phyloP scores from a whole-genome alignment of 352 stramenopile genomes.

The Pythium insidiosum region DNA sequence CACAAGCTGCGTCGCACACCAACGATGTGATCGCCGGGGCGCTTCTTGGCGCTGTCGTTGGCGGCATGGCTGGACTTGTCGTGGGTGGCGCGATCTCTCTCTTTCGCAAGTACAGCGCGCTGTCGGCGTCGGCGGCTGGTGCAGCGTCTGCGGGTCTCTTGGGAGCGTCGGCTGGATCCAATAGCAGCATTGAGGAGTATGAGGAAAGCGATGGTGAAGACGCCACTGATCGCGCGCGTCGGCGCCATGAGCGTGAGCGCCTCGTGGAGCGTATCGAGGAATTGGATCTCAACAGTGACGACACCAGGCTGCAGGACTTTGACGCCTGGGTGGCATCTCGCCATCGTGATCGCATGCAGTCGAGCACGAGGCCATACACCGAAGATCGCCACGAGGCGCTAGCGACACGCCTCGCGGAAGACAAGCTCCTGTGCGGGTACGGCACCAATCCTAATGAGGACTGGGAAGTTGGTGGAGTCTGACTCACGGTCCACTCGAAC shows the following conservation, averaged over 20 bases:
- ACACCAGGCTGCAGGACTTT: conserved; percentile 34
- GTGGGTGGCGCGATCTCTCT: conserved; percentile 51
- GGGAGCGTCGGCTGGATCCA: background rate
- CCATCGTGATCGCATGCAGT: background rate
- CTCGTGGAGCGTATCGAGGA: conserved; percentile 32
- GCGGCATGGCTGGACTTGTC: conserved; percentile 47
- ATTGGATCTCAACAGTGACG: conserved; percentile 20
- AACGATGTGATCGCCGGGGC: conserved; percentile 55
- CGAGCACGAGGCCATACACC: conserved; percentile 25
- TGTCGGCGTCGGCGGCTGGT: conserved; percentile 30
- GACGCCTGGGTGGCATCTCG: conserved; percentile 20
- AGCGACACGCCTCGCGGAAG: conserved; percentile 40
- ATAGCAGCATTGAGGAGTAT: conserved; percentile 1
- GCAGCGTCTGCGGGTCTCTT: background rate
- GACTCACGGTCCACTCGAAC: background rate
- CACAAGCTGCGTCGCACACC: conserved; percentile 42
- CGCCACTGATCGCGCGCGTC: too few species aligned
- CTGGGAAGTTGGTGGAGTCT: background rate
- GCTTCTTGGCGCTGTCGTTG: conserved; percentile 49
- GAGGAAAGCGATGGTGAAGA: conserved; percentile 10
- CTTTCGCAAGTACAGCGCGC: conserved; percentile 46
- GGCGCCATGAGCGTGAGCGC: conserved; percentile 20
- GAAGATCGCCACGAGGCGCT: conserved; percentile 38
- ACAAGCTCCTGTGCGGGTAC: conserved; percentile 58
- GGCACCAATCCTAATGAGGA: background rate